Percentiles rank a stretch among this genome's conserved stretches.
phyloP scores from a whole-genome alignment of 768 basidiomycete species.

The Mycena leptocephala region DNA sequence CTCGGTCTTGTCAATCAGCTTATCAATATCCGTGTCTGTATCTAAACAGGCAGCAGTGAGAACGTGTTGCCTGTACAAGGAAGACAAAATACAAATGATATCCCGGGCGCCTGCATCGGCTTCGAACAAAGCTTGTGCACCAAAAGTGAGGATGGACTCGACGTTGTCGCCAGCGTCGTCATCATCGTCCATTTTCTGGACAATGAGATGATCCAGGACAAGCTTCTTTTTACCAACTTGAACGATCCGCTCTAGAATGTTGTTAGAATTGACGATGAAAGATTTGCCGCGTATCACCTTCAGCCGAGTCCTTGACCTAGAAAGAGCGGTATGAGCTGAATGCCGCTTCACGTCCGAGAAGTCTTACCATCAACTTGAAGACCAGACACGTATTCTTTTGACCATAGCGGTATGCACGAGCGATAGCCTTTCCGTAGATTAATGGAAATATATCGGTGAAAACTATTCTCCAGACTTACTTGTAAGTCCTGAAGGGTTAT shows the following conservation, averaged over 20 bases:
- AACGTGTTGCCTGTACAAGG: not conserved
- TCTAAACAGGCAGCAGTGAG: conserved; percentile 62
- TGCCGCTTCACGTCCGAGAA: not conserved
- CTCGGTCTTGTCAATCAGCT: conserved; percentile 90
- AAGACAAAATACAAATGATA: conserved; percentile 71
- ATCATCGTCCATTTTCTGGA: conserved; percentile 94
- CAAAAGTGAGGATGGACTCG: conserved; percentile 91
- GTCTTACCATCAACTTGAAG: conserved; percentile 88
- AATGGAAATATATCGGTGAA: conserved; percentile 7
- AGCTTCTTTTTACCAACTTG: conserved; percentile 97
- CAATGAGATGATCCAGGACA: conserved; percentile 94
- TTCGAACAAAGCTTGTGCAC: conserved; percentile 90
- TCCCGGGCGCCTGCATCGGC: conserved; percentile 73
- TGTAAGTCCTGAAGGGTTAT: conserved; percentile 78
- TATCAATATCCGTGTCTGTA: conserved; percentile 86
- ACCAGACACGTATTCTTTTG: conserved; percentile 96
- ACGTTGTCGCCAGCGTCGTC: conserved; percentile 85
- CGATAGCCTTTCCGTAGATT: conserved; percentile 79
- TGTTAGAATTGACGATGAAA: not conserved
- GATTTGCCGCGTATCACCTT: conserved; percentile 65
- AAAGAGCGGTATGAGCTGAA: not conserved
- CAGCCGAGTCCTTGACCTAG: conserved; percentile 87
- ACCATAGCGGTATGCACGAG: conserved; percentile 94
- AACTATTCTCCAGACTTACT: conserved; percentile 60
- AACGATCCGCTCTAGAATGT: conserved; percentile 86